Conservation (phyloP, 2,329 filamentous ascomycete genomes). For the Fusarium nematophilum region DNA sequence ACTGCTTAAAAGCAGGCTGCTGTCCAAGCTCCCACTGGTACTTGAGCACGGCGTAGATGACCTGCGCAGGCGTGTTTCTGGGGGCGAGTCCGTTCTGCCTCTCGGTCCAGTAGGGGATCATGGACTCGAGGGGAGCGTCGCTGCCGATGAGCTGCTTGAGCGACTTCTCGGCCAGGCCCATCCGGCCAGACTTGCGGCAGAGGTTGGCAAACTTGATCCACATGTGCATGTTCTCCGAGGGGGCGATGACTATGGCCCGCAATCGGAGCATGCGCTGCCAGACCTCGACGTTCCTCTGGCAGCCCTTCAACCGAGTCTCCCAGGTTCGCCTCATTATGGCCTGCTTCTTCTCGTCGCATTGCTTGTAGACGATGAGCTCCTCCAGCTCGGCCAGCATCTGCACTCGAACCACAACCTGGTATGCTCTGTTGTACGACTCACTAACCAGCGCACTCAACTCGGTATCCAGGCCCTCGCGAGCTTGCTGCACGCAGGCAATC, state of each 20-base stretch:
- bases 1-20: constrained; percentile 57
- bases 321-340: constrained; percentile 92
- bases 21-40: constrained; percentile 93
- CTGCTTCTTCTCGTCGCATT: constrained; percentile 89
- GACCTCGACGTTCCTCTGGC: constrained; percentile 96
- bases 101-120: constrained; percentile 70
- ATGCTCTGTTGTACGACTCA: constrained; percentile 97
- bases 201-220: constrained; percentile 99
- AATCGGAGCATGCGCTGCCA: constrained; percentile 99
- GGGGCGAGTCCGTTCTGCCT: constrained; percentile 37
- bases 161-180: constrained; percentile 95
- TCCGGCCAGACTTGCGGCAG: constrained; percentile 94
- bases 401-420: constrained; percentile 96
- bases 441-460: constrained; percentile 96
- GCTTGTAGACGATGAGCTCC: constrained; percentile 98
- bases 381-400: constrained; percentile 99
- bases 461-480: constrained; percentile 91
- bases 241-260: constrained; percentile 89
- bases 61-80: constrained; percentile 74
- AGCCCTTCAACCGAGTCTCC: constrained; percentile 94
- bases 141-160: constrained; percentile 88
- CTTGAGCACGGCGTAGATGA: constrained; percentile 97
- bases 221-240: constrained; percentile 96
- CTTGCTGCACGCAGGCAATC: constrained; percentile 87
- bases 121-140: constrained; percentile 69